These are phyloP conservation scores for Colletotrichum eleusines DNA, from an alignment of 2,329 filamentous ascomycete genomes.

Conservation along the genomic window DNA sequence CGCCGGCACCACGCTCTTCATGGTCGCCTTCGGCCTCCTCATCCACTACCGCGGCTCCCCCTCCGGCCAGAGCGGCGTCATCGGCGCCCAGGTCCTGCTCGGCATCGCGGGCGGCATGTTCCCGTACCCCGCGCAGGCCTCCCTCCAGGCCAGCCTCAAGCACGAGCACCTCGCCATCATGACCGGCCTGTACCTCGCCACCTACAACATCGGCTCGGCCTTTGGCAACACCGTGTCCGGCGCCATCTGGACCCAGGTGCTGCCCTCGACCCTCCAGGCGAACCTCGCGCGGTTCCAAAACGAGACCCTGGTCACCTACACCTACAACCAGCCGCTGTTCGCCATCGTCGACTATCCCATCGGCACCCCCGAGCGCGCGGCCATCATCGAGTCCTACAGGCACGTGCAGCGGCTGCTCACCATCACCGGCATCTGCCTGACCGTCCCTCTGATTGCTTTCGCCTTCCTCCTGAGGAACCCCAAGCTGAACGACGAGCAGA, in stretches of 20 bases:
- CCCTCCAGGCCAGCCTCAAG: constrained; percentile 56
- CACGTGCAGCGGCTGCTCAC: constrained; percentile 60
- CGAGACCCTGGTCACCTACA: constrained; percentile 51
- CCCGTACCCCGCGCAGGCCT: constrained; percentile 61
- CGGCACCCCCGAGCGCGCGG: constrained; percentile 57
- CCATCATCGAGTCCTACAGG: constrained; percentile 59
- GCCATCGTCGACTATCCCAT: constrained; percentile 53
- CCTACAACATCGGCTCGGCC: constrained; percentile 73
- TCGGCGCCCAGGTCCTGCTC: constrained; percentile 72
- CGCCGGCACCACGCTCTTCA: constrained; percentile 69
- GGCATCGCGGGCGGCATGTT: constrained; percentile 75
- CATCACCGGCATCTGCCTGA: constrained; percentile 63
- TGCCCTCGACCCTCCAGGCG: constrained; percentile 59
- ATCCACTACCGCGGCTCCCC: constrained; percentile 71
- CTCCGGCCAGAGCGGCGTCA: constrained; percentile 65
- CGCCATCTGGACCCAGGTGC: constrained; percentile 71
- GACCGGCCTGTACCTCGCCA: constrained; percentile 71
- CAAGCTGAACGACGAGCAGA: constrained; percentile 60
- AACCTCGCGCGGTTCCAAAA: constrained; percentile 50
- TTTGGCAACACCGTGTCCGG: constrained; percentile 71
- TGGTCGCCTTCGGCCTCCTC: constrained; percentile 74
- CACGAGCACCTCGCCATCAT: constrained; percentile 72
- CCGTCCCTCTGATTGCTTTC: constrained; percentile 61
- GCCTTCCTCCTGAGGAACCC: constrained; percentile 59
- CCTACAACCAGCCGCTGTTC: constrained; percentile 53